A percentile compares a stretch with the other conserved stretches of the same genome.
phyloP scores from a whole-genome alignment of 768 basidiomycete genomes.

The Amanita phalloides region DNA sequence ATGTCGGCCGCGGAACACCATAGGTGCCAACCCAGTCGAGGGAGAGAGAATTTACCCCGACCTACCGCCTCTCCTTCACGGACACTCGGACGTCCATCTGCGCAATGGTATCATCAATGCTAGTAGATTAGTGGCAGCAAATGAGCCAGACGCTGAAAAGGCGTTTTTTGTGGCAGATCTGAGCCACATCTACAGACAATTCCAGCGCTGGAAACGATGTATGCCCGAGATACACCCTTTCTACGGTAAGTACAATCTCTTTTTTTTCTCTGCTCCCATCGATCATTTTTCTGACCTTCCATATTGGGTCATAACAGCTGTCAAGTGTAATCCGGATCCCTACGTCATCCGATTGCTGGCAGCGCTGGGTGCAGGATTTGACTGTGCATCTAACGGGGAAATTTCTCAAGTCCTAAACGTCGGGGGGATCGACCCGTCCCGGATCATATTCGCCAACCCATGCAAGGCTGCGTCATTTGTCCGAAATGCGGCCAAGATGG shows the following conservation, averaged over 20 bases:
- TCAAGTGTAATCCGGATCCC: conserved; percentile 98
- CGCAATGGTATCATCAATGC: conserved; percentile 69
- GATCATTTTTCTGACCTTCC: background rate
- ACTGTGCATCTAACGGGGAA: conserved; percentile 94
- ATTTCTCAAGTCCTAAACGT: conserved; percentile 71
- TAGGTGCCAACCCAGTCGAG: background rate
- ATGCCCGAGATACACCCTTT: conserved; percentile 87
- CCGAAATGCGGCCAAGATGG: conserved; percentile 65
- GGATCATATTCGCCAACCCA: conserved; percentile 96
- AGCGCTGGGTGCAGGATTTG: conserved; percentile 60
- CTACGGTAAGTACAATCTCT: conserved; percentile 49
- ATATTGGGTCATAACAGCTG: conserved; percentile 36
- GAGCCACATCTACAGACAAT: conserved; percentile 75
- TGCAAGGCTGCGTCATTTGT: conserved; percentile 96
- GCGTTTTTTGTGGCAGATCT: conserved; percentile 98
- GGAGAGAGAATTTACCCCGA: conserved; percentile 20
- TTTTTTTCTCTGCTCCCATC: background rate
- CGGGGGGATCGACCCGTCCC: conserved; percentile 63
- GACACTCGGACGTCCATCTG: conserved; percentile 66
- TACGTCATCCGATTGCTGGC: conserved; percentile 39
- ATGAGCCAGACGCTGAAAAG: conserved; percentile 58
- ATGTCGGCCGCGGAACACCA: background rate
- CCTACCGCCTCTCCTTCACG: conserved; percentile 56
- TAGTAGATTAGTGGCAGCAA: conserved; percentile 34
- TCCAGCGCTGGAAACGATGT: conserved; percentile 66